Evolutionary conservation across 352 stramenopile genomes (phyloP).

Genomic region (Globisporangium middletonii): DNA sequence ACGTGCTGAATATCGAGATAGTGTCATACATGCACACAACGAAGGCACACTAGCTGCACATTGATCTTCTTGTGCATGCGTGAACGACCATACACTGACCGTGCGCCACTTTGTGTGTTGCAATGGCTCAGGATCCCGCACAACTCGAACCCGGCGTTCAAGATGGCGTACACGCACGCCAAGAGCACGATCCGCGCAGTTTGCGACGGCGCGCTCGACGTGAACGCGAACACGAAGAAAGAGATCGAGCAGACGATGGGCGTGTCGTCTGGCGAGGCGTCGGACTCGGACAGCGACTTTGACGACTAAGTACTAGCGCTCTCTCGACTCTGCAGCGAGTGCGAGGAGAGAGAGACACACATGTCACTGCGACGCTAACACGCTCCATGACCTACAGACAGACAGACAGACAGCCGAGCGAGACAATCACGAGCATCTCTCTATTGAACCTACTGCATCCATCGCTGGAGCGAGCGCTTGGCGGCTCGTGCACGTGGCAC

Average conservation of each 20-base stretch:
- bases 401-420: too few species aligned
- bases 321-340: neutral
- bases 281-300: conserved; percentile 85
- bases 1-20: neutral
- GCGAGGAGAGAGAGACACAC: too few species aligned
- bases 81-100: neutral
- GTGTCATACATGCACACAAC: too few species aligned
- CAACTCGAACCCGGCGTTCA: conserved; percentile 75
- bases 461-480: too few species aligned
- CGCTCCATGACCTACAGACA: neutral
- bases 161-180: conserved; percentile 87
- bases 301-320: conserved; percentile 40
- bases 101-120: too few species aligned
- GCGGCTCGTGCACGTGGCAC: too few species aligned
- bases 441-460: too few species aligned
- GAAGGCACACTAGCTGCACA: neutral
- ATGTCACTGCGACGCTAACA: neutral
- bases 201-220: conserved; percentile 73
- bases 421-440: too few species aligned
- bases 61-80: neutral
- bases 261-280: conserved; percentile 45
- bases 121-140: conserved; percentile 46
- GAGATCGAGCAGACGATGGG: conserved; percentile 67
- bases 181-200: conserved; percentile 76
- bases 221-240: conserved; percentile 71